Evolutionary conservation across 1,139 yeast genomes (phyloP), one percentile per base, ranked within the genome.

Genomic region (Lodderomyces oxycetoniae): DNA sequence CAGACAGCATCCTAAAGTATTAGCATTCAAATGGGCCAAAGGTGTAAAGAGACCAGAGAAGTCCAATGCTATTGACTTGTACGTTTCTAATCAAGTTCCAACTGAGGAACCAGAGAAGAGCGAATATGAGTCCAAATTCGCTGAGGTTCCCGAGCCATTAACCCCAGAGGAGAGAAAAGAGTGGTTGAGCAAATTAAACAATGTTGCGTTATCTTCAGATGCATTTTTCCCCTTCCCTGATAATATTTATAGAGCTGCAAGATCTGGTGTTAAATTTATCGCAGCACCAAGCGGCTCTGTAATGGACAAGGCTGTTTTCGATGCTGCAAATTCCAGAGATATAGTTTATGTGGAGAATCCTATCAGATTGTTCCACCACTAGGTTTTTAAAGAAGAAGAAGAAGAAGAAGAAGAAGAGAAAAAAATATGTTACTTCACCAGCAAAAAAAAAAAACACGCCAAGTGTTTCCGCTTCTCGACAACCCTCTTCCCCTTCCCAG

Each of bases 161-260:
- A 79, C 95, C 38, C 64, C 64, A 26, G 79, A 73, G 47, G 98
- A 93, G 71, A 86, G 93, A 67, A 67, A 68, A 46, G 95, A 85
- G 52, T 91, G 97, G 97, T 65, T 82, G 48, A 54, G 67, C 43
- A 78, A 88, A 67, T 74, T 87, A 58, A 75, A 67, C 41, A 79
- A 85, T 50, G 98, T 93, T 41, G 89, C 97, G 7, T 73, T 88
- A 50, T 83, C 96, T 12, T 87, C 96, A 3, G 98, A 91, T 61
- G 98, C 98, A 26, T 91, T 91, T 77, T 91, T 91, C 94, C 98
- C 98, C 66, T 91, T 91, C 91, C 94, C 97, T 46, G 98, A 91
- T 65, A 91, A 93, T 56, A 96, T 93, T 49, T 88, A 89, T 77
- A 79, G 98, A 63, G 97, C 97, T 43, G 96, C 81, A 37, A 80